Conservation (phyloP, 129 eudicot genomes). For the Flaveria trinervia region DNA sequence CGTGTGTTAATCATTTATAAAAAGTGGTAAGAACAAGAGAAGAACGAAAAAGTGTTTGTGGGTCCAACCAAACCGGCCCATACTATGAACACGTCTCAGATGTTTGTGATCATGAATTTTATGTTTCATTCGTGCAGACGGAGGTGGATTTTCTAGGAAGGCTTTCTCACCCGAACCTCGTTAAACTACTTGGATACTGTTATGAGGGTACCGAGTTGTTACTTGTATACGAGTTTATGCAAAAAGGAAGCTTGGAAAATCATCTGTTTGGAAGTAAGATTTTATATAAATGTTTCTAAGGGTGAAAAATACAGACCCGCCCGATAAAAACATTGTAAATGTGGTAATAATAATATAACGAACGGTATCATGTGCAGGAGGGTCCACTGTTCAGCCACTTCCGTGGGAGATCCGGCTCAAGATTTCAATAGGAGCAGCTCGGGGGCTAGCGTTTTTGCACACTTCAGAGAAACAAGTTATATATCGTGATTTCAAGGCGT, state of each 20-base stretch:
- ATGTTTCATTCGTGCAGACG: constrained; percentile 39
- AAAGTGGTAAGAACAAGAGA: background rate
- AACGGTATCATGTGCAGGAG: constrained; percentile 34
- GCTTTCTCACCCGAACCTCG: constrained; percentile 65
- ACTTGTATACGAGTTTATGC: constrained; percentile 65
- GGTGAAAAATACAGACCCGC: background rate
- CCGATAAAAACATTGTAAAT: background rate
- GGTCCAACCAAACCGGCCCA: background rate
- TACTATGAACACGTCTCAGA: background rate
- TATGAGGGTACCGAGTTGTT: constrained; percentile 55
- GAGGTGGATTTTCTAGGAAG: constrained; percentile 66
- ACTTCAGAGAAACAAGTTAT: constrained; percentile 58
- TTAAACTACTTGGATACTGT: constrained; percentile 62
- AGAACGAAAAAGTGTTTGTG: constrained; percentile 3
- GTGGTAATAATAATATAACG: background rate
- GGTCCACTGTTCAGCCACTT: constrained; percentile 56
- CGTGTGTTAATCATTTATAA: background rate
- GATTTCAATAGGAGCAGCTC: constrained; percentile 65
- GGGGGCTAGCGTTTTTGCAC: constrained; percentile 63
- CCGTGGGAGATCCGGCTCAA: constrained; percentile 62
- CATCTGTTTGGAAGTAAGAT: constrained; percentile 67
- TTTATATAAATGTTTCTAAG: background rate
- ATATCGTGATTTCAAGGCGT: constrained; percentile 68
- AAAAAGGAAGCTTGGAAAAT: constrained; percentile 66
- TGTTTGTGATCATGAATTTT: constrained; percentile 9